phyloP scores from a whole-genome alignment of 1,284 basidiomycete species.

The Puccinia triticina region DNA sequence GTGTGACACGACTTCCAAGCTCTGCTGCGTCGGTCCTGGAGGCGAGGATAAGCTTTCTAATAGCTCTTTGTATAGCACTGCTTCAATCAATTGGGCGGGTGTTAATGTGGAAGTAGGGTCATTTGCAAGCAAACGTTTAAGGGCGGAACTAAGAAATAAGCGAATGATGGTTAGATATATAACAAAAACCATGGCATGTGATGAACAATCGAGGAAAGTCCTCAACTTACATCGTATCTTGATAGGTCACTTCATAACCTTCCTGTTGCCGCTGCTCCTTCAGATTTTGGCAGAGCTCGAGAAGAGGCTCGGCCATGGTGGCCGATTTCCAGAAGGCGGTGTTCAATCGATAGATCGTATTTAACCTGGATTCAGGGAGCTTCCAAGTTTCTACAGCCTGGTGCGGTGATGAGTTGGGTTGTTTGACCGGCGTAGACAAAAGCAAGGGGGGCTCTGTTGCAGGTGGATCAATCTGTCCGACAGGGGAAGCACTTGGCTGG shows the following conservation, averaged over 20 bases:
- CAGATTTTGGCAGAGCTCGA: constrained; percentile 1
- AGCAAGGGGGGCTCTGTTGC: neutral
- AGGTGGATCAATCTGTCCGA: neutral
- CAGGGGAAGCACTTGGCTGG: constrained; percentile 32
- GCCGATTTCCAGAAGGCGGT: constrained; percentile 45
- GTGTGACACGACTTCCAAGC: constrained; percentile 26
- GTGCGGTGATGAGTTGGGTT: constrained; percentile 3
- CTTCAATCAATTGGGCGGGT: constrained; percentile 50
- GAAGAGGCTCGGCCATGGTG: constrained; percentile 29
- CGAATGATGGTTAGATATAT: neutral
- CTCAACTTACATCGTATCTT: constrained; percentile 34
- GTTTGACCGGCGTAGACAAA: neutral
- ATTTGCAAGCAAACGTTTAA: constrained; percentile 18
- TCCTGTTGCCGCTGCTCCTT: neutral
- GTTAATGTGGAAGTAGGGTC: constrained; percentile 25
- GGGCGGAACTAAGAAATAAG: constrained; percentile 17
- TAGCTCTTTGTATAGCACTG: constrained; percentile 40
- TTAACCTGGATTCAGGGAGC: constrained; percentile 37
- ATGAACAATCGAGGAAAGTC: neutral
- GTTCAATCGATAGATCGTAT: constrained; percentile 31
- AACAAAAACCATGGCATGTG: neutral
- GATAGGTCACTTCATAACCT: constrained; percentile 10
- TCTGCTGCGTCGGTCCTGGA: neutral
- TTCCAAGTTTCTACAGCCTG: neutral
- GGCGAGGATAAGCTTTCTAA: constrained; percentile 9